These are phyloP conservation scores for Sphagnum fallax DNA, from an alignment of 228 moss, liverwort and hornwort genomes.

Conservation along the genomic window DNA sequence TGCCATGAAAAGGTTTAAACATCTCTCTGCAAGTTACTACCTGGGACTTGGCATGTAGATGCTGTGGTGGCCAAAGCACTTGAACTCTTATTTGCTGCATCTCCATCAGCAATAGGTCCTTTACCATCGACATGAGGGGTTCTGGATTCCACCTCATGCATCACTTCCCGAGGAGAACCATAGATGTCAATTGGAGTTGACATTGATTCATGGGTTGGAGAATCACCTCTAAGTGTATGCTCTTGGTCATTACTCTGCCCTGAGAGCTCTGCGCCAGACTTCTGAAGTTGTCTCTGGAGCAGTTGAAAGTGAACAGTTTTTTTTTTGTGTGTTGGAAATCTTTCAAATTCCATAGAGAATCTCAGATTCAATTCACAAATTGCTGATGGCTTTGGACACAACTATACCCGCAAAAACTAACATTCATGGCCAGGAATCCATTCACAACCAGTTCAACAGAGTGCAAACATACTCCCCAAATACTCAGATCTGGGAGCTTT, in stretches of 20 bases:
- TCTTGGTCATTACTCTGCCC: neutral
- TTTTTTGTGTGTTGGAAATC: neutral
- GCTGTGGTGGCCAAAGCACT: conserved; percentile 39
- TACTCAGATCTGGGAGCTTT: too few species aligned
- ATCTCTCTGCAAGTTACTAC: conserved; percentile 11
- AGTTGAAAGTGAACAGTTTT: neutral
- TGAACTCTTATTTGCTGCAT: conserved; percentile 27
- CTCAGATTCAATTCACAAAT: too few species aligned
- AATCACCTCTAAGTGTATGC: conserved; percentile 39
- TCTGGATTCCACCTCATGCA: conserved; percentile 27
- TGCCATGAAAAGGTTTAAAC: too few species aligned
- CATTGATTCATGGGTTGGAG: conserved; percentile 27
- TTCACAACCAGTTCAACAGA: too few species aligned
- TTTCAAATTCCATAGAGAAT: neutral
- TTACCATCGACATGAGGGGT: conserved; percentile 20
- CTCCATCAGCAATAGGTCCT: conserved; percentile 17
- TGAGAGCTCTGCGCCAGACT: conserved; percentile 3
- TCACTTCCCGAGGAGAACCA: conserved; percentile 24
- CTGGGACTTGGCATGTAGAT: conserved; percentile 52
- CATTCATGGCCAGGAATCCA: too few species aligned
- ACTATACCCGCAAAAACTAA: too few species aligned
- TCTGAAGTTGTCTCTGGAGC: conserved; percentile 1
- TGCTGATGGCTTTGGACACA: too few species aligned
- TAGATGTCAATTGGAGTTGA: conserved; percentile 14
- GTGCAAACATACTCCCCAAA: too few species aligned